Evolutionary conservation across 2,329 filamentous ascomycete genomes (phyloP).

Genomic region (Dendrostoma leiphaemia): DNA sequence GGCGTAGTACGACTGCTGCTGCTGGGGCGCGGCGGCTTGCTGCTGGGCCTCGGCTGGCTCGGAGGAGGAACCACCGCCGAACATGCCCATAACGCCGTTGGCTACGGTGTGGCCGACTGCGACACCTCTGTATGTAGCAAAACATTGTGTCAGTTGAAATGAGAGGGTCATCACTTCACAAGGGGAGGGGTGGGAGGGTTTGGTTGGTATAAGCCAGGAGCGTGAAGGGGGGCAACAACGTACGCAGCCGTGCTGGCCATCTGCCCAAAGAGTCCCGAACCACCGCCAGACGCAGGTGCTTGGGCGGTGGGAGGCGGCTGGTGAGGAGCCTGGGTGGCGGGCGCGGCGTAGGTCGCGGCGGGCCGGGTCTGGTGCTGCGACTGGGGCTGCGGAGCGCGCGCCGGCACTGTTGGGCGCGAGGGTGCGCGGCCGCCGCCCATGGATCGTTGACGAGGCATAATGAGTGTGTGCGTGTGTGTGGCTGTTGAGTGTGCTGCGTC

Average conservation of each 20-base stretch:
- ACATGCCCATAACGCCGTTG: conserved; percentile 88
- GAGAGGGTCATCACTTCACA: no score
- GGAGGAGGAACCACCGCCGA: conserved; percentile 69
- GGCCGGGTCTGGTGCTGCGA: conserved; percentile 64
- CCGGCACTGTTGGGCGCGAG: conserved; percentile 64
- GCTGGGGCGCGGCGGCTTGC: conserved; percentile 50
- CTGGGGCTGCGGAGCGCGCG: conserved; percentile 45
- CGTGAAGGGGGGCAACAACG: conserved; percentile 42
- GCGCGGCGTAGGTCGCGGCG: conserved; percentile 64
- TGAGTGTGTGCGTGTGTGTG: conserved; percentile 25
- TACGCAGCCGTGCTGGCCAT: conserved; percentile 98
- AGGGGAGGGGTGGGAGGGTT: background rate
- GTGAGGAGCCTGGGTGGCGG: conserved; percentile 40
- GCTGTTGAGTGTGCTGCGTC: conserved; percentile 9
- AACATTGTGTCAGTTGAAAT: conserved; percentile 25
- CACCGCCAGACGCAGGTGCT: conserved; percentile 49
- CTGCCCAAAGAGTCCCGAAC: conserved; percentile 88
- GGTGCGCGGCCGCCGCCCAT: conserved; percentile 55
- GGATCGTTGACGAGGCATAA: conserved; percentile 78
- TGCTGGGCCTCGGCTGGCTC: conserved; percentile 42
- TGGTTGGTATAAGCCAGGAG: no score
- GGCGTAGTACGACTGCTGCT: conserved; percentile 50
- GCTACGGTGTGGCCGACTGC: conserved; percentile 94
- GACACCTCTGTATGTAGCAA: conserved; percentile 67
- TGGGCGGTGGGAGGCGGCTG: conserved; percentile 49